A percentile compares a stretch with the other conserved stretches of the same genome.
Evolutionary conservation across 1,284 basidiomycete species (phyloP).

Genomic region (Phylloporus sp.): DNA sequence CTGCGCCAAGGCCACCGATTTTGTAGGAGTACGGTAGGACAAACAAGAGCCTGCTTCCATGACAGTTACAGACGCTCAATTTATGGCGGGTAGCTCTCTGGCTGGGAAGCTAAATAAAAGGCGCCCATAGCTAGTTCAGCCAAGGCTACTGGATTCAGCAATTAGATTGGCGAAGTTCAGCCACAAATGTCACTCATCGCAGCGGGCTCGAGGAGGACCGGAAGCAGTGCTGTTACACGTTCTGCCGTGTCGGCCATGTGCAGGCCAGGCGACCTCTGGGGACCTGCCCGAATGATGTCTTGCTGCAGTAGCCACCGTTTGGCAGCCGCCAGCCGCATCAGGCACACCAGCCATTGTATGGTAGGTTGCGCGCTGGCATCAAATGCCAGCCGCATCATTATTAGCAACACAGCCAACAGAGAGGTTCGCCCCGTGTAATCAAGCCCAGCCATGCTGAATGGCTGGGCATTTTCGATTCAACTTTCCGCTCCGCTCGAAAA

Average conservation of each 20-base stretch:
- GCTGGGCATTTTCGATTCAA: not conserved
- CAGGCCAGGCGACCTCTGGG: slow-evolving; percentile 3
- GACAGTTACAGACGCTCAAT: not conserved
- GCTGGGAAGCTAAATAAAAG: not conserved
- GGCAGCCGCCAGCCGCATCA: slow-evolving; percentile 18
- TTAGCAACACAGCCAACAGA: slow-evolving; percentile 24
- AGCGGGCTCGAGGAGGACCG: slow-evolving; percentile 5
- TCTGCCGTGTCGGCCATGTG: slow-evolving; percentile 14
- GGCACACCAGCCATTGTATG: slow-evolving; percentile 9
- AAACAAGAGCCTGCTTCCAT: not conserved
- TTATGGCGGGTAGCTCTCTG: not conserved
- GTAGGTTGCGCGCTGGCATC: not conserved
- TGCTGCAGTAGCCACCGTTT: not conserved
- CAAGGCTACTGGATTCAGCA: slow-evolving; percentile 2
- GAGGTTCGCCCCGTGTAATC: not conserved
- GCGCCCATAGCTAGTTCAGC: not conserved
- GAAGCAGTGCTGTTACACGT: slow-evolving; percentile 13
- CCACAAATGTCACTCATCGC: not conserved
- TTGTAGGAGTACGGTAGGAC: no score
- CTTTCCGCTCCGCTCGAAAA: slow-evolving; percentile 35
- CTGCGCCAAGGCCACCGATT: not conserved
- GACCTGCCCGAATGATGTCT: slow-evolving; percentile 7
- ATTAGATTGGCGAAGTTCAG: not conserved
- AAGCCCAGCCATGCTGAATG: slow-evolving; percentile 6
- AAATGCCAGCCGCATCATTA: slow-evolving; percentile 22